phyloP scores from a whole-genome alignment of 2,329 filamentous ascomycete genomes.

The Piedraia hortae region DNA sequence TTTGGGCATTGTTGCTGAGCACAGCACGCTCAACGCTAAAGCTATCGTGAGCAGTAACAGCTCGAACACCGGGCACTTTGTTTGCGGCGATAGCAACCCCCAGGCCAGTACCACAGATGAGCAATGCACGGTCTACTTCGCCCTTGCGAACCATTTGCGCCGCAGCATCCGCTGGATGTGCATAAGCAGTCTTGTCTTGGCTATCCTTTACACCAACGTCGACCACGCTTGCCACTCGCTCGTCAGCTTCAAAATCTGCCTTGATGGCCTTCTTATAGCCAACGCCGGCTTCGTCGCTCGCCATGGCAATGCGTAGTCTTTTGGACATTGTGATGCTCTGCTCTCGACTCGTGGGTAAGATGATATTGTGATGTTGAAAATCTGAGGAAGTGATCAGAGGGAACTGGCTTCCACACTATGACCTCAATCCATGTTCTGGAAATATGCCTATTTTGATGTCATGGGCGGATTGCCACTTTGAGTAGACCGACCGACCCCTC shows the following conservation, averaged over 20 bases:
- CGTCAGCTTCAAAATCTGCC: constrained; percentile 37
- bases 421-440: too few species aligned
- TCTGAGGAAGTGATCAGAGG: too few species aligned
- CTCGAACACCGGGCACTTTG: constrained; percentile 58
- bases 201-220: constrained; percentile 44
- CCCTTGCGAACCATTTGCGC: constrained; percentile 34
- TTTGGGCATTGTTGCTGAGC: constrained; percentile 64
- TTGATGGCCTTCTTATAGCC: constrained; percentile 57
- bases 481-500: too few species aligned
- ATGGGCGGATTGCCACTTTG: too few species aligned
- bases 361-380: too few species aligned
- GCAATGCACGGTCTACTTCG: constrained; percentile 45
- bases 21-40: constrained; percentile 61
- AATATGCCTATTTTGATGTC: too few species aligned
- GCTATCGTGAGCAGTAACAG: constrained; percentile 71
- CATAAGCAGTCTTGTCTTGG: constrained; percentile 56
- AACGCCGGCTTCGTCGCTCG: constrained; percentile 45
- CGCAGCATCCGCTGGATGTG: constrained; percentile 48
- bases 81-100: constrained; percentile 76
- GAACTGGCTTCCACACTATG: too few species aligned
- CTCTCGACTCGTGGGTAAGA: too few species aligned
- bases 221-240: constrained; percentile 36
- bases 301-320: constrained; percentile 32
- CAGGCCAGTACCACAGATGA: constrained; percentile 67
- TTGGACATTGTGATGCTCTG: too few species aligned